Base-by-base conservation (phyloP, 805 yeast genomes). In the Hemisphaericaspora nanyangensis region DNA sequence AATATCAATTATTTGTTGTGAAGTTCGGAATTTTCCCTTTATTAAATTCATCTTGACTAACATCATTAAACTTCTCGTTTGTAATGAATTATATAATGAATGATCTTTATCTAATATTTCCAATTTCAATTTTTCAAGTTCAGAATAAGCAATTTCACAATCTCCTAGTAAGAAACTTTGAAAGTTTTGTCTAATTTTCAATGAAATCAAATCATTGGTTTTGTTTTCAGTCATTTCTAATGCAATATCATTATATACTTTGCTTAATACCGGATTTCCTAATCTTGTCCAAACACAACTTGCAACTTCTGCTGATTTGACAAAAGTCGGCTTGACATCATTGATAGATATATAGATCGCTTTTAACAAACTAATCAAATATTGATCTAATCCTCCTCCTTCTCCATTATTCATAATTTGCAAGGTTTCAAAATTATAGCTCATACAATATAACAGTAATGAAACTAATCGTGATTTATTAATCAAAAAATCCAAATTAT, bases 381-480 rank as follows among this genome's bases (percentile, higher is more conserved):
- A 69, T 6, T 57, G 58, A 7, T 57, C 53, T 31, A 77, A 54
- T 2, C 74, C 58, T 7, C 26, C 11, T 0, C 68, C 72, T 7
- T 83, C 81, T 6, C 84, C 81, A 47, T 71, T 76, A 33, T 74
- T 54, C 57, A 82, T 63, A 24, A 71, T 47, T 42, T 79, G 76
- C 2, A 76, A 55, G 0, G 84, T 76, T 49, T 84, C 88, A 45
- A 79, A 78, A 46, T 80, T 80, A 52, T 76, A 81, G 7, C 87
- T 80, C 54, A 77, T 70, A 2, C 90, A 76, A 42, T 71, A 78
- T 46, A 74, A 60, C 51, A 59, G 65, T 38, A 68, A 55, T 17
- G 79, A 66, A 10, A 71, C 74, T 38, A 68, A 67, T 45, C 69
- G 75, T 0, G 85, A 71, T 49, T 77, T 77, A 16, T 71, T 59